phyloP scores from a whole-genome alignment of 768 basidiomycete species.

The Boletus rubropictus region DNA sequence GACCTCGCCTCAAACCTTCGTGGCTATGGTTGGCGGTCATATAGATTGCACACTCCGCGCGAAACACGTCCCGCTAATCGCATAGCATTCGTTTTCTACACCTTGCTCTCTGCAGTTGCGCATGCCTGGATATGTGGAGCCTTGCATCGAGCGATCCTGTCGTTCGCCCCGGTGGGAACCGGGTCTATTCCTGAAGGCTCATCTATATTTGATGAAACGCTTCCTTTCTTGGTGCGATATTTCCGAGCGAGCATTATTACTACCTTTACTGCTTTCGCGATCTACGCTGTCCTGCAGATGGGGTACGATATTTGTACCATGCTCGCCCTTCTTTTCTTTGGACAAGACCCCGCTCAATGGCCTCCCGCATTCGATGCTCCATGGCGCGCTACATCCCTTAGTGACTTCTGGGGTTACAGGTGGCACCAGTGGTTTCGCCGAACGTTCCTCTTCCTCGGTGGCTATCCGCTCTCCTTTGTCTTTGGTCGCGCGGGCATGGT shows the following conservation, averaged over 20 bases:
- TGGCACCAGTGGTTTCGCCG: slow-evolving; percentile 37
- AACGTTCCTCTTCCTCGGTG: slow-evolving; percentile 29
- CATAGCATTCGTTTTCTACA: slow-evolving; percentile 33
- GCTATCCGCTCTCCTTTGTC: slow-evolving; percentile 27
- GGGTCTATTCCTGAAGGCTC: slow-evolving; percentile 15
- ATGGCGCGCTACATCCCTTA: slow-evolving; percentile 33
- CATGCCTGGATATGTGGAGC: slow-evolving; percentile 40
- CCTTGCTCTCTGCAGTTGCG: slow-evolving; percentile 29
- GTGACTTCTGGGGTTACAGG: slow-evolving; percentile 34
- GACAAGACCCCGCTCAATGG: slow-evolving; percentile 28
- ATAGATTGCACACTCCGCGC: slow-evolving; percentile 21
- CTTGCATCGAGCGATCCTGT: slow-evolving; percentile 43
- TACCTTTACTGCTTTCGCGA: slow-evolving; percentile 36
- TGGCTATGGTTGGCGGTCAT: slow-evolving; percentile 61
- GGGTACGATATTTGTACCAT: slow-evolving; percentile 23
- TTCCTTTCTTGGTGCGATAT: slow-evolving; percentile 24
- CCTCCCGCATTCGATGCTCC: slow-evolving; percentile 32
- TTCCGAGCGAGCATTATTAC: slow-evolving; percentile 40
- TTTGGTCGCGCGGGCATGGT: slow-evolving; percentile 46
- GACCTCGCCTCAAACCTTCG: slow-evolving; percentile 50
- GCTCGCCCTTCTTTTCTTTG: slow-evolving; percentile 24
- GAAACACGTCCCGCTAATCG: slow-evolving; percentile 40
- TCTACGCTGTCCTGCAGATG: slow-evolving; percentile 42
- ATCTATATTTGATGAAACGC: slow-evolving; percentile 31
- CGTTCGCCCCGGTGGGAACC: slow-evolving; percentile 37